These are phyloP conservation scores for Cryptococcus neoformans DNA, from an alignment of 1,284 basidiomycete species.

Conservation along the genomic window DNA sequence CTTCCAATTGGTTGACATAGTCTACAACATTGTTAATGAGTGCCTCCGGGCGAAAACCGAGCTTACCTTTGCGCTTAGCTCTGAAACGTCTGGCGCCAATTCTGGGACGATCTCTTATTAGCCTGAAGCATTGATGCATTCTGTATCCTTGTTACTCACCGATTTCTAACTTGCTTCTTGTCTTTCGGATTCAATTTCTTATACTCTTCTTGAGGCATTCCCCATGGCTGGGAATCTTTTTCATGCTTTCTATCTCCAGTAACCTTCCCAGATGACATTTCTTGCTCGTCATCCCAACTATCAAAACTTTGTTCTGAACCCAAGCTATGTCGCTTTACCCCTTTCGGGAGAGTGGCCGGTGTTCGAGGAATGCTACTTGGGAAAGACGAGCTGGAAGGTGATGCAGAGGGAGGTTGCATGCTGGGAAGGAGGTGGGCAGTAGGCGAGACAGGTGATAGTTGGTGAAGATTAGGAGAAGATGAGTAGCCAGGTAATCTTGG, in stretches of 20 bases:
- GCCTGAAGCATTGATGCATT: background rate
- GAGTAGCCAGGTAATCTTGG: constrained; percentile 15
- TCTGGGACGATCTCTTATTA: constrained; percentile 7
- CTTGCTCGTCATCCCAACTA: constrained; percentile 13
- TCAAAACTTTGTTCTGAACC: constrained; percentile 9
- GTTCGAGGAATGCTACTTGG: constrained; percentile 13
- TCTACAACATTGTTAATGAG: constrained; percentile 11
- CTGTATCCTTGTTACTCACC: constrained; percentile 12
- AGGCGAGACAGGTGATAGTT: constrained; percentile 27
- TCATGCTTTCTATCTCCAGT: constrained; percentile 3
- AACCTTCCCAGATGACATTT: background rate
- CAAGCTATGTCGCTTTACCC: constrained; percentile 11
- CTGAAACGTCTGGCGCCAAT: constrained; percentile 43
- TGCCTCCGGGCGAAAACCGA: background rate
- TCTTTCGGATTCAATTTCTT: constrained; percentile 39
- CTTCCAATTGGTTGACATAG: constrained; percentile 27
- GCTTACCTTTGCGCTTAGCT: constrained; percentile 45
- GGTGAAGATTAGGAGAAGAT: constrained; percentile 20
- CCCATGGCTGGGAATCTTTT: constrained; percentile 38
- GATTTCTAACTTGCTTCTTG: constrained; percentile 46
- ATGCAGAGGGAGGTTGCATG: constrained; percentile 10
- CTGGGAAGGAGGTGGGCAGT: constrained; percentile 17
- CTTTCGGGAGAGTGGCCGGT: constrained; percentile 8
- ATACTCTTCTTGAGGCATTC: constrained; percentile 46
- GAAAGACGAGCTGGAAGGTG: constrained; percentile 13